Percentiles rank a stretch among this genome's conserved stretches.
Evolutionary conservation across 495 filamentous ascomycete species (phyloP).

Genomic region (Xanthoparmelia taractica): DNA sequence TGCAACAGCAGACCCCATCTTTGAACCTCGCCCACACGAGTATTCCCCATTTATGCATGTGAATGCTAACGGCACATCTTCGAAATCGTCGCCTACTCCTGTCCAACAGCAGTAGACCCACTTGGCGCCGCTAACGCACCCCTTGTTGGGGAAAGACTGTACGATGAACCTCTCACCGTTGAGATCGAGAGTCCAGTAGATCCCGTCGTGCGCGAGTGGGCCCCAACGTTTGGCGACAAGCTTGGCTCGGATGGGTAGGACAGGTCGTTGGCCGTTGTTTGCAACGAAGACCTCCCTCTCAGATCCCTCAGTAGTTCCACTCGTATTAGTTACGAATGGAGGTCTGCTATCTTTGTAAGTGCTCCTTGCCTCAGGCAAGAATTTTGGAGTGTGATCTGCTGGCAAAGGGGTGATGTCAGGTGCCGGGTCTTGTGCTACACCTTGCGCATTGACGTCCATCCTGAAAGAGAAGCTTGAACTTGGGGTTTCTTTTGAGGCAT

Average conservation of each 20-base stretch:
- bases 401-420: neutral
- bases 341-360: neutral
- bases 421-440: neutral
- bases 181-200: conserved; percentile 12
- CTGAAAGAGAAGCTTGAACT: neutral
- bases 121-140: neutral
- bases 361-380: neutral
- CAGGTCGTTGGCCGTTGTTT: neutral
- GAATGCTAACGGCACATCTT: neutral
- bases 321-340: neutral
- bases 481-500: neutral
- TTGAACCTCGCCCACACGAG: neutral
- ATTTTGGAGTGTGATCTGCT: neutral
- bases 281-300: neutral
- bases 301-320: neutral
- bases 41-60: neutral
- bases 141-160: neutral
- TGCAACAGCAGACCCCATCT: neutral
- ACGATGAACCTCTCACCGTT: conserved; percentile 12
- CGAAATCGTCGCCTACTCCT: neutral
- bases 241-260: neutral
- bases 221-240: neutral
- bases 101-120: conserved; percentile 6
- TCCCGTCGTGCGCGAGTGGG: neutral
- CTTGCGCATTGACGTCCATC: neutral